phyloP scores from a whole-genome alignment of 2,329 filamentous ascomycete species.

The Ceratocystis papillata region DNA sequence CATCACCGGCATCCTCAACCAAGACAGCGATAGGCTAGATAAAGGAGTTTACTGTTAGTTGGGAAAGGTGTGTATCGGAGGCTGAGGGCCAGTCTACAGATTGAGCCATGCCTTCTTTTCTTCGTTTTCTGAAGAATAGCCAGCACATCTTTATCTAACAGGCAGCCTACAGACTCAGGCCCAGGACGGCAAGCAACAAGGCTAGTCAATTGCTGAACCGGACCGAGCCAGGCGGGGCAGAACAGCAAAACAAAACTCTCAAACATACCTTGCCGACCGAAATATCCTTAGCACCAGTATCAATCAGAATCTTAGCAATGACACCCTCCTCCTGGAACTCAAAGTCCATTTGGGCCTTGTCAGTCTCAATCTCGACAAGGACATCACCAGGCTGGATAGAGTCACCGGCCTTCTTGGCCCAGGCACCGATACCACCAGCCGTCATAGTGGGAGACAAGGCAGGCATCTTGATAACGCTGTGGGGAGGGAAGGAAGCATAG shows the following conservation, averaged over 20 bases:
- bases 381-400: constrained; percentile 82
- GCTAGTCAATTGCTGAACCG: constrained; percentile 1
- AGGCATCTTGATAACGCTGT: constrained; percentile 95
- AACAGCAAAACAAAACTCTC: background rate
- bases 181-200: background rate
- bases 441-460: constrained; percentile 97
- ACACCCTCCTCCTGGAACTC: constrained; percentile 98
- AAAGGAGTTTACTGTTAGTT: constrained; percentile 22
- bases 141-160: background rate
- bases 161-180: background rate
- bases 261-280: constrained; percentile 80
- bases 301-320: constrained; percentile 86
- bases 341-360: constrained; percentile 99
- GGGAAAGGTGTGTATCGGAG: too few relatives aligned
- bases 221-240: background rate
- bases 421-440: constrained; percentile 85
- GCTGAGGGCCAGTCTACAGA: too few relatives aligned
- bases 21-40: constrained; percentile 85
- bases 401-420: constrained; percentile 97
- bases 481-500: constrained; percentile 80
- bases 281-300: constrained; percentile 87
- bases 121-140: too few relatives aligned
- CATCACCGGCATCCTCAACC: constrained; percentile 81
- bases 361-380: constrained; percentile 95
- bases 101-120: too few relatives aligned